Base-by-base conservation (phyloP, 106 monocot species). In the Dendrobium nobile region DNA sequence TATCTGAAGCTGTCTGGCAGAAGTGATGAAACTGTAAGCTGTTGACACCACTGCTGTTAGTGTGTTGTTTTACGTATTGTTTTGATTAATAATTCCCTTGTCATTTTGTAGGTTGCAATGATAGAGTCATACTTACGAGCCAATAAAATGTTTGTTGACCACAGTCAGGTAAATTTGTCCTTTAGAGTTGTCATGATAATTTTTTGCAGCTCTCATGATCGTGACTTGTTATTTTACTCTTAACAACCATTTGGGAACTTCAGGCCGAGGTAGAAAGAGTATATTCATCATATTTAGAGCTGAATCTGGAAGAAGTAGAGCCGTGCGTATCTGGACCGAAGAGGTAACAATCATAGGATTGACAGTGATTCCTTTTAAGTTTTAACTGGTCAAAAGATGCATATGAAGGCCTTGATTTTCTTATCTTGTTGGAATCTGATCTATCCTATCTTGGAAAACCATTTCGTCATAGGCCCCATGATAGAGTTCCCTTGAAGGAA, bases 241-340 rank as follows among this genome's bases (percentile, higher is more conserved):
- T 70, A 61, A 82, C 54, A 77, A 58, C 41, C 4, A 55, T 18
- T 61, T 31, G 55, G 61, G 41, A 51, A 20, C 45, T 83, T 31
- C 84, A 97, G 96, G 90, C 89, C 47, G 92, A 93, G 56, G 47
- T 61, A 47, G 96, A 97, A 68, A 97, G 86, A 77, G 88, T 80
- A 33, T 97, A 94, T 54, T 94, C 96, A 64, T 94, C 94, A 43
- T 94, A 94, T 79, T 79, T 97, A 42, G 87, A 97, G 77, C 74
- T 97, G 85, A 85, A 88, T 75, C 87, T 97, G 55, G 96, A 88
- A 80, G 87, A 92, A 48, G 96, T 97, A 20, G 96, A 90, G 61
- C 93, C 96, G 24, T 97, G 96, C 82, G 2, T 97, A 37, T 93
- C 96, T 43, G 96, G 96, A 11, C 96, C 96, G 27, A 97, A 97